These are phyloP conservation scores for Botrytis tulipae DNA, from an alignment of 2,329 filamentous ascomycete genomes.

Conservation along the genomic window DNA sequence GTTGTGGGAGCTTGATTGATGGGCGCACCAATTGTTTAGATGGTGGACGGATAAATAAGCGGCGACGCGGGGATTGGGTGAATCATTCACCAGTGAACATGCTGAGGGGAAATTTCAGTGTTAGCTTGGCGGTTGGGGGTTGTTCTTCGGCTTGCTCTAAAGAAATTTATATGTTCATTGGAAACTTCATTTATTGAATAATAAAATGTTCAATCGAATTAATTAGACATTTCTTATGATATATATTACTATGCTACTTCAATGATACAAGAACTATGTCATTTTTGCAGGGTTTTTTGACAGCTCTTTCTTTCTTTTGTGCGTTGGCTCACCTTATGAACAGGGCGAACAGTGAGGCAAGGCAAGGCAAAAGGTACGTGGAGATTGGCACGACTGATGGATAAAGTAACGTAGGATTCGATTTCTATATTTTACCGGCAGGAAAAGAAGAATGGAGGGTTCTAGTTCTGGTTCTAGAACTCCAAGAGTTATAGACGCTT, in stretches of 20 bases:
- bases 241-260: not conserved
- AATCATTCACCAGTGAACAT: not conserved
- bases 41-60: conserved; percentile 9
- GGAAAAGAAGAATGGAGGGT: not conserved
- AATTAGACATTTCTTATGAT: not conserved
- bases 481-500: not conserved
- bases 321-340: conserved; percentile 18
- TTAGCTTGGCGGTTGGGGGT: not conserved
- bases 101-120: not conserved
- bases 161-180: not conserved
- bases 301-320: conserved; percentile 14
- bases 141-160: not conserved
- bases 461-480: not conserved
- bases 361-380: not conserved
- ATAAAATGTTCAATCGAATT: not conserved
- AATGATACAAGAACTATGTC: not conserved
- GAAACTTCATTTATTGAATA: not conserved
- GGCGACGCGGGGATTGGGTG: conserved; percentile 5
- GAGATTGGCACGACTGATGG: not conserved
- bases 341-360: conserved; percentile 16
- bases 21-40: not conserved
- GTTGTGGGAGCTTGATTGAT: conserved; percentile 12
- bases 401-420: not conserved
- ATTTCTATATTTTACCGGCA: not conserved
- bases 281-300: conserved; percentile 1